These are phyloP conservation scores for Cucurbita pepo DNA, from an alignment of 306 rosid species.

Conservation along the genomic window DNA sequence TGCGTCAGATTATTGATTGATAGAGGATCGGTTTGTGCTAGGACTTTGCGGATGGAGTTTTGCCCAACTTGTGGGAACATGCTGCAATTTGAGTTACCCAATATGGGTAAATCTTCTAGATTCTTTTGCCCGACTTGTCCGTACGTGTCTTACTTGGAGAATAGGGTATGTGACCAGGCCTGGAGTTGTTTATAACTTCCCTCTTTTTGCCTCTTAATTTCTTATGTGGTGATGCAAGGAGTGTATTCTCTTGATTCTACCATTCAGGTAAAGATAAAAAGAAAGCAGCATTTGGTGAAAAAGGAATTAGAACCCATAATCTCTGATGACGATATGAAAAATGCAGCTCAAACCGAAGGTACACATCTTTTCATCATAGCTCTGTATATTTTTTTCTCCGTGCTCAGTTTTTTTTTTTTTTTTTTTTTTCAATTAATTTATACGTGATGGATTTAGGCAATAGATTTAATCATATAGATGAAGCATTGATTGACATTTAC, in stretches of 20 bases:
- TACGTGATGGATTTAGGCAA: not conserved
- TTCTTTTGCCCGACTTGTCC: constrained; percentile 45
- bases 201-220: not conserved
- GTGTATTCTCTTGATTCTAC: not conserved
- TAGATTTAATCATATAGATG: not conserved
- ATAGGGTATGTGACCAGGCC: constrained; percentile 7
- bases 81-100: constrained; percentile 34
- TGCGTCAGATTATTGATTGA: not conserved
- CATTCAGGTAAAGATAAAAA: constrained; percentile 38
- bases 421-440: not conserved
- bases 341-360: constrained; percentile 41
- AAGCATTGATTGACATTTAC: not conserved
- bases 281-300: constrained; percentile 29
- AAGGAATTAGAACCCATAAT: constrained; percentile 39
- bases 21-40: not conserved
- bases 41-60: constrained; percentile 28
- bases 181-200: not conserved
- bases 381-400: not conserved
- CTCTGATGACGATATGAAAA: constrained; percentile 30
- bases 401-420: not conserved
- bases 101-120: constrained; percentile 29
- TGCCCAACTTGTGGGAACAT: constrained; percentile 48
- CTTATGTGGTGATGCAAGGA: not conserved
- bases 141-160: constrained; percentile 27
- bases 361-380: not conserved